Base-by-base conservation (phyloP, 192 early-diverging fungal species). In the Anaeromyces robustus region DNA sequence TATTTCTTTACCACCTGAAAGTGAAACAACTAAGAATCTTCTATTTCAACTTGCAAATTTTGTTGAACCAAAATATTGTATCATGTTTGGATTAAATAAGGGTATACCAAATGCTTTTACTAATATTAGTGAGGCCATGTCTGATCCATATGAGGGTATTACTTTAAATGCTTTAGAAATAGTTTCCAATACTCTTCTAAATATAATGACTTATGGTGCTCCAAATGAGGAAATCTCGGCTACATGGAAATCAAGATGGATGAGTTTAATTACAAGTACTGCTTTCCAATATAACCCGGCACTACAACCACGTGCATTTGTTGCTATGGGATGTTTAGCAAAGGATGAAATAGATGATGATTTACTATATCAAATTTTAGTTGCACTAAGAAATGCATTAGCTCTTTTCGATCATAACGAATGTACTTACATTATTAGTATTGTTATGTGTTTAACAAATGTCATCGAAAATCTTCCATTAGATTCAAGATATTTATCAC, bases 261-360 rank as follows among this genome's bases (percentile, higher is more conserved):
- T 96, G 86, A 91, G 94, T 37, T 85, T 98, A 79, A 92, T 97
- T 19, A 91, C 95, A 14, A 93, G 94, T 52, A 94, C 94, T 78
- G 95, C 97, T 0, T 98, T 98, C 90, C 94, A 96, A 81, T 94
- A 93, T 85, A 96, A 97, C 83, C 94, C 94, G 11, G 94, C 95
- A 0, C 92, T 97, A 30, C 97, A 98, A 84, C 96, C 97, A 6
- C 91, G 96, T 37, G 94, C 97, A 2, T 98, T 97, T 86, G 93
- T 96, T 30, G 88, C 93, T 26, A 87, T 98, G 30, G 97, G 97
- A 29, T 93, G 92, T 59, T 87, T 98, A 77, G 95, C 94, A 4
- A 87, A 92, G 30, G 94, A 96, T 83, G 95, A 95, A 81, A 93
- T 95, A 0, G 96, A 97, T 80, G 95, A 97, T 80, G 96, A 96